phyloP scores from a whole-genome alignment of 495 filamentous ascomycete genomes.

The Pseudomonodictys pantanalensis region DNA sequence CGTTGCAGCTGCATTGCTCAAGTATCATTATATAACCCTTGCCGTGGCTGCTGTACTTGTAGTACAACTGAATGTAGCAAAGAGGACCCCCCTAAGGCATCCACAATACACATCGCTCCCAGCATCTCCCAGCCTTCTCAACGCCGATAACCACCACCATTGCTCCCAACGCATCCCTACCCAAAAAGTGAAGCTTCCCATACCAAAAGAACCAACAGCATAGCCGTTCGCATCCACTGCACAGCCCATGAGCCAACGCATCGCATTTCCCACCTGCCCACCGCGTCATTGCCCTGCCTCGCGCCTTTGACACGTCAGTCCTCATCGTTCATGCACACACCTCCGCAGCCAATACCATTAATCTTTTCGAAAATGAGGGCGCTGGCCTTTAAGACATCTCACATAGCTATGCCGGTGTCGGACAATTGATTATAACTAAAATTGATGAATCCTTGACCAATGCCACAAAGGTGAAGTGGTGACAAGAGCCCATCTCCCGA shows the following conservation, averaged over 20 bases:
- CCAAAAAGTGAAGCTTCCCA: slow-evolving; percentile 22
- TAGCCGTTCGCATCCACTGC: not conserved
- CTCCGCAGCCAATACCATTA: too few species aligned
- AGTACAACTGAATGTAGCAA: not conserved
- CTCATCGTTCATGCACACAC: too few species aligned
- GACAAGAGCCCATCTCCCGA: too few species aligned
- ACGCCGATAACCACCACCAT: not conserved
- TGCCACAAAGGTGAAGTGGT: too few species aligned
- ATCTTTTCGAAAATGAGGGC: too few species aligned
- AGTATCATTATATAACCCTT: not conserved
- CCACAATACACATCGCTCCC: not conserved
- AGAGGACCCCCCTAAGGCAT: not conserved
- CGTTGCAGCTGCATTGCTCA: not conserved
- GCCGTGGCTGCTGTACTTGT: not conserved
- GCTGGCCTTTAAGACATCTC: too few species aligned
- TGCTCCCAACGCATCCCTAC: not conserved
- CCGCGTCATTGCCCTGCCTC: not conserved
- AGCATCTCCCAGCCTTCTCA: not conserved
- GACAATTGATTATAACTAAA: too few species aligned
- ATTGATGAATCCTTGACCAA: too few species aligned
- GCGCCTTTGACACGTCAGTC: not conserved
- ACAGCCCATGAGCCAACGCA: not conserved
- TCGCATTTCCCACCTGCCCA: not conserved
- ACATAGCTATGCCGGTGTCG: too few species aligned
- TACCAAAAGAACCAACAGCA: not conserved